Percentiles rank a stretch among this genome's conserved stretches.
Evolutionary conservation across 768 basidiomycete genomes (phyloP).

Genomic region (Xerocomellus dryophilus): DNA sequence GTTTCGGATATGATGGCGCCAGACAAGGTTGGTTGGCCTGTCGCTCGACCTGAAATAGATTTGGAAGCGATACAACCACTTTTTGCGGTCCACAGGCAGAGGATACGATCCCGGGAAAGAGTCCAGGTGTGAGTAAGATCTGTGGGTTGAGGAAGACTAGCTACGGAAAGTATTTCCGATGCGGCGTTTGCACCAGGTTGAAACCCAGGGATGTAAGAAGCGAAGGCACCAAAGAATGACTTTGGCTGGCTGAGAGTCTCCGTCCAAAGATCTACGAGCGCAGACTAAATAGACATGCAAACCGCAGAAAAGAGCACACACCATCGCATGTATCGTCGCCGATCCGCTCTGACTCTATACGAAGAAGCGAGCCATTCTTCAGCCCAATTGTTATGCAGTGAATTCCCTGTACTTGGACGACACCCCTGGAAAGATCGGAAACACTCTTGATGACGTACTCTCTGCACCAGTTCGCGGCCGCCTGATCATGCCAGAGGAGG

Average conservation of each 20-base stretch:
- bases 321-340: conserved; percentile 57
- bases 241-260: conserved; percentile 63
- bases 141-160: conserved; percentile 72
- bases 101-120: conserved; percentile 79
- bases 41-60: conserved; percentile 41
- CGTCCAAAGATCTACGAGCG: conserved; percentile 60
- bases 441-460: conserved; percentile 65
- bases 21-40: conserved; percentile 31
- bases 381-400: conserved; percentile 64
- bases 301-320: conserved; percentile 34
- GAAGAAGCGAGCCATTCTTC: conserved; percentile 60
- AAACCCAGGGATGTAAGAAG: conserved; percentile 60
- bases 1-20: conserved; percentile 41
- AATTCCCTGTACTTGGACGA: conserved; percentile 65
- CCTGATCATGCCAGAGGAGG: conserved; percentile 57
- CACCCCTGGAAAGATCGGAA: conserved; percentile 40
- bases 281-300: conserved; percentile 7
- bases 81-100: conserved; percentile 82
- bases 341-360: conserved; percentile 62
- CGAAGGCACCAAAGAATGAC: conserved; percentile 64
- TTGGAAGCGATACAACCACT: conserved; percentile 69
- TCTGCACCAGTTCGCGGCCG: conserved; percentile 53
- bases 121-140: conserved; percentile 77
- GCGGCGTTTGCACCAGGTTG: conserved; percentile 45
- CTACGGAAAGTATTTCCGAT: conserved; percentile 66